Evolutionary conservation across 1,284 basidiomycete genomes (phyloP).

Genomic region (Ganoderma lingzhi): DNA sequence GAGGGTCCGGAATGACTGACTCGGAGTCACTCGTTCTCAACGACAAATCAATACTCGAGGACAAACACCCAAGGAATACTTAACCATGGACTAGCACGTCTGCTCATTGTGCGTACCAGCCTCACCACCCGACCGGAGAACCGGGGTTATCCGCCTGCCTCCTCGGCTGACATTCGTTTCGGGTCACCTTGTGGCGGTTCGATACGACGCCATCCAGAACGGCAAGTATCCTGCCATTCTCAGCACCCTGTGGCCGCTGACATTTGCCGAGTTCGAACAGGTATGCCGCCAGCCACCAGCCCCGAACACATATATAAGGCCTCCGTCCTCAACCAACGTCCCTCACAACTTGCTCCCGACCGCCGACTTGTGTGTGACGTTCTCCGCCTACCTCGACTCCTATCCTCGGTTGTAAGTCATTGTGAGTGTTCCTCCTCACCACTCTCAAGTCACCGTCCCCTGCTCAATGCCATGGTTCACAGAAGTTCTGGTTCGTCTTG

Average conservation of each 20-base stretch:
- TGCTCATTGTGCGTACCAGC: no score
- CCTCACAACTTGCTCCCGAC: neutral
- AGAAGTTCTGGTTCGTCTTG: slow-evolving; percentile 4
- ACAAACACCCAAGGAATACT: neutral
- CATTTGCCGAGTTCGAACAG: neutral
- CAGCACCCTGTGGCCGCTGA: neutral
- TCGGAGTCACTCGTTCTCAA: no score
- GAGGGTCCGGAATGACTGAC: no score
- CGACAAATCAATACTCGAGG: no score
- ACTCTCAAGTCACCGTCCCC: neutral
- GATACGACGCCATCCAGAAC: neutral
- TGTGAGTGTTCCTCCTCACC: neutral
- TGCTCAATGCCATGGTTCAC: neutral
- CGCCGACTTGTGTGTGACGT: neutral
- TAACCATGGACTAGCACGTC: neutral
- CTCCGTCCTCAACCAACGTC: neutral
- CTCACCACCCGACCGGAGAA: no score
- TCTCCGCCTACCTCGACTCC: no score
- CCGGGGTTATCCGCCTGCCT: no score
- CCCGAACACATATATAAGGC: neutral
- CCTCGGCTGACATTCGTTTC: neutral
- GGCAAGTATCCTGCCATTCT: slow-evolving; percentile 1
- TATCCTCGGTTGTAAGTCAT: neutral
- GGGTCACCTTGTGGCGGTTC: neutral
- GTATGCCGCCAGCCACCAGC: neutral